These are phyloP conservation scores for Xylariales sp. DNA, from an alignment of 2,329 filamentous ascomycete species.

Conservation along the genomic window DNA sequence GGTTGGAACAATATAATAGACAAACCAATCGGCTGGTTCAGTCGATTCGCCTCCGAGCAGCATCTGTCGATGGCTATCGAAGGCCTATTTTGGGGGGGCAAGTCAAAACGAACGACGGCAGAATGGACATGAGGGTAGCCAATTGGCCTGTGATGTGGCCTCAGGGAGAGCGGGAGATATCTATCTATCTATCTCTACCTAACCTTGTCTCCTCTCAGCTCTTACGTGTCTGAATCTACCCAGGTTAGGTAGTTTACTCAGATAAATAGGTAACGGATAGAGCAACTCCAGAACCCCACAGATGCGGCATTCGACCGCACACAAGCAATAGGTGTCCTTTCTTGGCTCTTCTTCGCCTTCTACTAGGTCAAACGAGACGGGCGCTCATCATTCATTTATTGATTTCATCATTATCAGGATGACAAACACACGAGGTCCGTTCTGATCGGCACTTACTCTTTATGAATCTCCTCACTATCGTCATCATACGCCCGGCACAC, in stretches of 20 bases:
- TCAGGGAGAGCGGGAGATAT: not conserved
- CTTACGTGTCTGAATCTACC: too few species aligned
- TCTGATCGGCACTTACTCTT: too few species aligned
- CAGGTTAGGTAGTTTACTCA: too few species aligned
- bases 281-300: slow-evolving; percentile 4
- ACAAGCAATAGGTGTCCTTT: not conserved
- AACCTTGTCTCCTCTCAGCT: not conserved
- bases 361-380: too few species aligned
- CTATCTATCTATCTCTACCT: too few species aligned
- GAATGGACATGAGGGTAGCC: not conserved
- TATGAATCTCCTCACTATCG: too few species aligned
- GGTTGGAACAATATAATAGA: not conserved
- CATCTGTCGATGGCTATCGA: slow-evolving; percentile 10
- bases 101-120: not conserved
- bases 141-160: slow-evolving; percentile 3
- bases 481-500: too few species aligned
- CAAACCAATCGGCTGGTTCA: slow-evolving; percentile 4
- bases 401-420: too few species aligned
- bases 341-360: slow-evolving; percentile 3
- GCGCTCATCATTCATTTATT: too few species aligned
- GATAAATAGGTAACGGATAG: too few species aligned
- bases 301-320: slow-evolving; percentile 12
- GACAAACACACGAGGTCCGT: too few species aligned
- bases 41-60: not conserved
- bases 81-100: not conserved